Percentiles rank a stretch among this genome's conserved stretches.
phyloP scores from a whole-genome alignment of 2,329 filamentous ascomycete species.

The Colletotrichum coccodes region DNA sequence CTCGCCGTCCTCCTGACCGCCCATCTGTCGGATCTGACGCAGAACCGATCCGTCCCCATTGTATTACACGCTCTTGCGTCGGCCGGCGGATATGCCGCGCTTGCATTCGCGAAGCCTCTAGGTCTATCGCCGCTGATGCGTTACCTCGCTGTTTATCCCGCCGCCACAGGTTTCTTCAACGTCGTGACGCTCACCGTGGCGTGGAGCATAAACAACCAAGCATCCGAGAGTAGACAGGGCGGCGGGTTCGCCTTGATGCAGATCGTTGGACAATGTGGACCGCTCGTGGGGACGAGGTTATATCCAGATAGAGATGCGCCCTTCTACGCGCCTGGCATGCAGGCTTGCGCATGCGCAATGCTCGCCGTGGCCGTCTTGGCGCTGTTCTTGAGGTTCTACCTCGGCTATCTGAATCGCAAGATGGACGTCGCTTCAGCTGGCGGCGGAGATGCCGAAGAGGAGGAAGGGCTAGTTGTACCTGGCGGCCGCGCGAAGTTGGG shows the following conservation, averaged over 20 bases:
- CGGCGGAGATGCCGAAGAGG: slow-evolving; percentile 44
- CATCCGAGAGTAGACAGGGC: slow-evolving; percentile 74
- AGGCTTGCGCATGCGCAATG: slow-evolving; percentile 72
- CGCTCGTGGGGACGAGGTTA: slow-evolving; percentile 73
- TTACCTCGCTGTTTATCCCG: slow-evolving; percentile 83
- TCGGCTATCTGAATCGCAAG: slow-evolving; percentile 61
- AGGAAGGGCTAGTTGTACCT: slow-evolving; percentile 51
- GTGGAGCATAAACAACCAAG: slow-evolving; percentile 90
- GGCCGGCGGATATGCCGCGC: slow-evolving; percentile 65
- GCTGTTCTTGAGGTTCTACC: slow-evolving; percentile 60
- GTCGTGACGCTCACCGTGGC: slow-evolving; percentile 87
- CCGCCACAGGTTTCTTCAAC: slow-evolving; percentile 83
- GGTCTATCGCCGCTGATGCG: slow-evolving; percentile 59
- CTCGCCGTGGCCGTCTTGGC: slow-evolving; percentile 67
- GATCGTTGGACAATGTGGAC: slow-evolving; percentile 82
- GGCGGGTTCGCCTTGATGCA: slow-evolving; percentile 85
- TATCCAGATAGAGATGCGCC: slow-evolving; percentile 71
- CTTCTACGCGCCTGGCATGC: slow-evolving; percentile 72
- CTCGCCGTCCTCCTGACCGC: slow-evolving; percentile 77
- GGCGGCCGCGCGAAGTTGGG: slow-evolving; percentile 35
- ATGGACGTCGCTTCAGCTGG: slow-evolving; percentile 48
- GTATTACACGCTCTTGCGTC: slow-evolving; percentile 77
- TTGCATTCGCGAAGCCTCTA: slow-evolving; percentile 66
- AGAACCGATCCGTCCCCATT: slow-evolving; percentile 72
- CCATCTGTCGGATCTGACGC: slow-evolving; percentile 74